phyloP scores from a whole-genome alignment of 1,284 basidiomycete species.

The Phylloporus sp. region DNA sequence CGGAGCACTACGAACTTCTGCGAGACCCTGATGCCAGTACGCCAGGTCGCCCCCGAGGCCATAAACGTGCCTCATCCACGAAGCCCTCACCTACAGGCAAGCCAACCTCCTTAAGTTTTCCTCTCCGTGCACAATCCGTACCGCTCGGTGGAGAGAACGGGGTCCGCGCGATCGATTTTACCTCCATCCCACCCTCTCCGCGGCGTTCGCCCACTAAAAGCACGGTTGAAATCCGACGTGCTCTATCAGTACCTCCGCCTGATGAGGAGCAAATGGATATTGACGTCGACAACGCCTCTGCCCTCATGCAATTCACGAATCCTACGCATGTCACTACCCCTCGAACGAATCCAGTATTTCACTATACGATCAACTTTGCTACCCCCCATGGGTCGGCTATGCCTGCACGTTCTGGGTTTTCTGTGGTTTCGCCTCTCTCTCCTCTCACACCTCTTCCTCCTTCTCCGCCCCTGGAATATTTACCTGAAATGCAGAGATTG shows the following conservation, averaged over 20 bases:
- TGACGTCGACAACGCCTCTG: conserved; percentile 18
- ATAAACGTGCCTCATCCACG: conserved; percentile 25
- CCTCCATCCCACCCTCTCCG: conserved; percentile 30
- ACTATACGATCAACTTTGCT: conserved; percentile 34
- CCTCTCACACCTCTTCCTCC: conserved; percentile 41
- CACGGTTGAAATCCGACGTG: conserved; percentile 30
- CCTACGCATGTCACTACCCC: conserved; percentile 11
- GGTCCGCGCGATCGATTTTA: conserved; percentile 24
- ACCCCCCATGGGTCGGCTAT: conserved; percentile 21
- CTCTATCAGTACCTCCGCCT: conserved; percentile 28
- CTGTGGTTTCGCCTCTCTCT: conserved; percentile 28
- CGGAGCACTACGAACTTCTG: conserved; percentile 24
- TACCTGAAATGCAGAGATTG: conserved; percentile 14
- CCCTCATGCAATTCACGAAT: conserved; percentile 28
- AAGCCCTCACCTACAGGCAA: conserved; percentile 26
- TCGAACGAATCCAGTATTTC: conserved; percentile 14
- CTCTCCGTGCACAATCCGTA: conserved; percentile 35
- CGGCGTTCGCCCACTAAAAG: conserved; percentile 29
- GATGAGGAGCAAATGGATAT: conserved; percentile 29
- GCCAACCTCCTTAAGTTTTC: conserved; percentile 16
- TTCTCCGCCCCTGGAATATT: conserved; percentile 19
- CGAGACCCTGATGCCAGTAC: conserved; percentile 18
- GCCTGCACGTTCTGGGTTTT: background rate
- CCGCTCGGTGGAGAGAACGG: conserved; percentile 23
- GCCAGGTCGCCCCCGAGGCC: conserved; percentile 1